Base-by-base conservation (phyloP, 1,284 basidiomycete species). In the Fomitiporia mediterranea region DNA sequence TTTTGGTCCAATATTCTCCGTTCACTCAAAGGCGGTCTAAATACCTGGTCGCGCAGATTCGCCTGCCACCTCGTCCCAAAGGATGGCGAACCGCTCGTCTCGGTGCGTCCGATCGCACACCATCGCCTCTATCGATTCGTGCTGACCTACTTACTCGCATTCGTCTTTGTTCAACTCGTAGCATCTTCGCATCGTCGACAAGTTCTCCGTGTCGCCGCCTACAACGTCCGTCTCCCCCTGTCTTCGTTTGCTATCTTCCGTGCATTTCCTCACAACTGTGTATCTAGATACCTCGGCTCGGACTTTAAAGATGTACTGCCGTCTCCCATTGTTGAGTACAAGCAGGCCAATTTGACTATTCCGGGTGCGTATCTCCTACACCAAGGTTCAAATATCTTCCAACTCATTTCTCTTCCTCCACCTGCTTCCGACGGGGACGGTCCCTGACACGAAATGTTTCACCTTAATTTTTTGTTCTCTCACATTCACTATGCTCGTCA, bases 141-240 rank as follows among this genome's bases (percentile, higher is more conserved):
- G 49, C 21, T 11, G 46, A 58, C 25, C 39, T n/a, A 35, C 48
- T 51, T 21, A 21, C 37, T 13, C 37, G 40, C 37, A 54, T 53
- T 19, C 34, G 60, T 15, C 21, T 44, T 37, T 57, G 54, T 39
- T 49, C 50, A 27, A 46, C 54, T 42, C 48, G 34, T 65, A 91
- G 88, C 76, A 83, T 67, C 72, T 91, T 17, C 81, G 86, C 51
- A 86, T 92, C 62, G 89, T 91, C 43, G 92, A 95, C 72, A 90
- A 91, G 68, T 93, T 84, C 70, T 91, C 89, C 21, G 88, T 94
- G 37, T 66, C 73, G 13, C 92, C 92, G 4, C 80, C 92, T n/a
- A 93, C 91, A 53, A 94, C 91, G 86, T 93, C 68, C 27, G 13
- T 43, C 11, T 56, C 56, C 52, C 56, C 25, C 39, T 40, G 35